These are phyloP conservation scores for Botrytis medusae DNA, from an alignment of 2,329 filamentous ascomycete genomes.

Conservation along the genomic window DNA sequence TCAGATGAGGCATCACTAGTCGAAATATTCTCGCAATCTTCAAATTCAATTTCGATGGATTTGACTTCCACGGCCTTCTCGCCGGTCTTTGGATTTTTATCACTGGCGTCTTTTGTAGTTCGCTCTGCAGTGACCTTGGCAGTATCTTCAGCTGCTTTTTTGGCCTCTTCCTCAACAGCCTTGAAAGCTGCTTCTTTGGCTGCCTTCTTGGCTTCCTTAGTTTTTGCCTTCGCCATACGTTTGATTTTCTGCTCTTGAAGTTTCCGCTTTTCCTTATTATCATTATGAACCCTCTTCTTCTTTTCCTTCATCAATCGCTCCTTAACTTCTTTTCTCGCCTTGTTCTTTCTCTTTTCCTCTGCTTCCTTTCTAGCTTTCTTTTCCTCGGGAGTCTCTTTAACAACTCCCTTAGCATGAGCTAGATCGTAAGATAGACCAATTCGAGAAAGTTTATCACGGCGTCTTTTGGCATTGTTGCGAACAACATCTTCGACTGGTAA, in stretches of 20 bases:
- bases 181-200: constrained; percentile 23
- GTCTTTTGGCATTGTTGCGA: constrained; percentile 40
- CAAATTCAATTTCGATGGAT: not conserved
- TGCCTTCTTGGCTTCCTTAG: constrained; percentile 25
- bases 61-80: constrained; percentile 5
- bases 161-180: constrained; percentile 22
- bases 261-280: constrained; percentile 26
- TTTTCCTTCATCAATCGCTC: constrained; percentile 38
- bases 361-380: constrained; percentile 49
- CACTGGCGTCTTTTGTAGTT: constrained; percentile 1
- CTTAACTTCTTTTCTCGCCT: constrained; percentile 43
- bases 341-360: constrained; percentile 44
- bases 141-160: constrained; percentile 5
- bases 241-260: constrained; percentile 19
- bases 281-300: constrained; percentile 32
- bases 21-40: constrained; percentile 17
- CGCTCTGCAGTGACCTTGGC: not conserved
- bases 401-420: constrained; percentile 57
- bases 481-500: constrained; percentile 51
- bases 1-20: not conserved
- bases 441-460: constrained; percentile 54
- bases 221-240: constrained; percentile 25
- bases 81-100: constrained; percentile 10
- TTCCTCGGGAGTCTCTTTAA: constrained; percentile 45
- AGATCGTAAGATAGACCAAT: constrained; percentile 62